These are phyloP conservation scores for Stipa capillata DNA, from an alignment of 176 grass and related monocot species.

Conservation along the genomic window DNA sequence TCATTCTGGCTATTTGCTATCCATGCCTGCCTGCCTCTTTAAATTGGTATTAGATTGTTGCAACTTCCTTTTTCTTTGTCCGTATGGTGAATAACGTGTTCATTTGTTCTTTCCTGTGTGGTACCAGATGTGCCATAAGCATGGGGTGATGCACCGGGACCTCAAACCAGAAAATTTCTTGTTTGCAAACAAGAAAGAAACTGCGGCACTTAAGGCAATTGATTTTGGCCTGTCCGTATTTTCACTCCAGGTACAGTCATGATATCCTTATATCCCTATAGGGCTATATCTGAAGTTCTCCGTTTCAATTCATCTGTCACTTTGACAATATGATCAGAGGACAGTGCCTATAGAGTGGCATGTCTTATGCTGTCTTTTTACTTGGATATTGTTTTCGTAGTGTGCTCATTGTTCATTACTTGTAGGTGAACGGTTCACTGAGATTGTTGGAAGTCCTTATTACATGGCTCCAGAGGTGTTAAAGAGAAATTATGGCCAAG, in stretches of 20 bases:
- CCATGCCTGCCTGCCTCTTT: background rate
- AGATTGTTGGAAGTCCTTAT: slow-evolving; percentile 99
- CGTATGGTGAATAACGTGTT: background rate
- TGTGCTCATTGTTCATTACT: slow-evolving; percentile 18
- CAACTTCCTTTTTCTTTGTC: background rate
- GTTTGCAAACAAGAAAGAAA: slow-evolving; percentile 89
- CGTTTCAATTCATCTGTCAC: slow-evolving; percentile 9
- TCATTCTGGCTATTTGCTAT: background rate
- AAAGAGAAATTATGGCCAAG: slow-evolving; percentile 90
- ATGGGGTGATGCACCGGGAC: slow-evolving; percentile 88
- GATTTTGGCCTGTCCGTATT: slow-evolving; percentile 87
- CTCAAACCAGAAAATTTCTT: slow-evolving; percentile 95
- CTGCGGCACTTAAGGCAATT: slow-evolving; percentile 65
- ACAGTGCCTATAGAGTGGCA: background rate
- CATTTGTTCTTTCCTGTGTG: background rate
- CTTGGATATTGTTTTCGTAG: background rate
- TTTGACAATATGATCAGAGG: background rate
- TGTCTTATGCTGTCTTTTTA: background rate
- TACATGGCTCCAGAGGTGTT: slow-evolving; percentile 99
- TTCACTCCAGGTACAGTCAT: slow-evolving; percentile 64
- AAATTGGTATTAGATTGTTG: background rate
- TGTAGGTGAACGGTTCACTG: slow-evolving; percentile 79
- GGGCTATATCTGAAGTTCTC: background rate
- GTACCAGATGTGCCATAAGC: slow-evolving; percentile 79
- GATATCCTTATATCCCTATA: background rate